Conservation (phyloP, 352 stramenopile genomes). For the Plasmopara halstedii region DNA sequence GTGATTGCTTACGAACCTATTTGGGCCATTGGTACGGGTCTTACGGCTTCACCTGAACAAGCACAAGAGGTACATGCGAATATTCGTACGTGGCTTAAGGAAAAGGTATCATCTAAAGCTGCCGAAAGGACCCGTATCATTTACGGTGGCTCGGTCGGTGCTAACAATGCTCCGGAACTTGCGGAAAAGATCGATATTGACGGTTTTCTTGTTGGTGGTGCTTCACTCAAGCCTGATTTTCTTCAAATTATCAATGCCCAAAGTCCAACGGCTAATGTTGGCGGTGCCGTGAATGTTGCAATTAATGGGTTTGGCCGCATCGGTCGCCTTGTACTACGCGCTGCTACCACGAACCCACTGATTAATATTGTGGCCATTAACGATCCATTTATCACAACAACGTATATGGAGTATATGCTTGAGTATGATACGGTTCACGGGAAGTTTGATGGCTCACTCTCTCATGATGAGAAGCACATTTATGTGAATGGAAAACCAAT, state of each 20-base stretch:
- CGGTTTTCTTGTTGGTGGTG: constrained; percentile 97
- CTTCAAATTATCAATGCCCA: background rate
- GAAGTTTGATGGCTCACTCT: constrained; percentile 77
- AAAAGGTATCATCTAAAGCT: constrained; percentile 88
- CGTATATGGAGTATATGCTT: constrained; percentile 97
- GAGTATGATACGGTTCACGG: constrained; percentile 92
- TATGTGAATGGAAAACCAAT: constrained; percentile 92
- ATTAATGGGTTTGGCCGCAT: constrained; percentile 99
- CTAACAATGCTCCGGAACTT: constrained; percentile 88
- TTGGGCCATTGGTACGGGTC: constrained; percentile 97
- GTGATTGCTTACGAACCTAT: constrained; percentile 97
- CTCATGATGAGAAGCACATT: constrained; percentile 82
- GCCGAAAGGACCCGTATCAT: constrained; percentile 93
- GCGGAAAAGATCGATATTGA: constrained; percentile 96
- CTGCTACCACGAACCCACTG: constrained; percentile 78
- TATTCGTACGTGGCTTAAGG: constrained; percentile 91
- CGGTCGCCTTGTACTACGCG: constrained; percentile 93
- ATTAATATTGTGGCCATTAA: constrained; percentile 93
- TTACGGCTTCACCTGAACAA: constrained; percentile 97
- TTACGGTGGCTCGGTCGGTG: constrained; percentile 96
- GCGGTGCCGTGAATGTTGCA: constrained; percentile 81
- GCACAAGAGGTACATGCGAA: constrained; percentile 95
- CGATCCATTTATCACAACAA: constrained; percentile 91
- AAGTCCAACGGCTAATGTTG: background rate
- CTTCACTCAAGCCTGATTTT: constrained; percentile 96